Conservation (phyloP, 1,139 yeast genomes). For the Scheffersomyces parashehatae region DNA sequence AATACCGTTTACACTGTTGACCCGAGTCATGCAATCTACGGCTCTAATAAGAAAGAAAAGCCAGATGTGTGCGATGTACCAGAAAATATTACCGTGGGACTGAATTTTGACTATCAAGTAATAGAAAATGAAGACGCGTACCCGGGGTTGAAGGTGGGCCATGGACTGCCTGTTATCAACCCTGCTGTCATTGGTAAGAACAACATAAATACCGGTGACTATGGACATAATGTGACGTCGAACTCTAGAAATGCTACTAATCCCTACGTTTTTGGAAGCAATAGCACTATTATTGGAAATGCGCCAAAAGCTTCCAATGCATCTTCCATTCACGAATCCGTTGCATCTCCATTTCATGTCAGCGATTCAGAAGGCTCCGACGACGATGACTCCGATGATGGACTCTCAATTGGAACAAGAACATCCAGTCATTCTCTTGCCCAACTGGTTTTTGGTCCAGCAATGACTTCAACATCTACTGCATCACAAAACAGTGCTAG, state of each 20-base stretch:
- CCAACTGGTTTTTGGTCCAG: slow-evolving; percentile 40
- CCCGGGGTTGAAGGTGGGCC: neutral
- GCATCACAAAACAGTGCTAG: slow-evolving; percentile 1
- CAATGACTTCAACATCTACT: slow-evolving; percentile 19
- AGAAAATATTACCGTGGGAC: slow-evolving; percentile 43
- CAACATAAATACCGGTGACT: slow-evolving; percentile 6
- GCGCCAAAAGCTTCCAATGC: slow-evolving; percentile 3
- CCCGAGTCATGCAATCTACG: slow-evolving; percentile 48
- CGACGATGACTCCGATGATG: slow-evolving; percentile 29
- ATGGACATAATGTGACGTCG: neutral
- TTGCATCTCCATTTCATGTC: slow-evolving; percentile 15
- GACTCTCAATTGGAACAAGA: slow-evolving; percentile 42
- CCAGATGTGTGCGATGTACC: slow-evolving; percentile 50
- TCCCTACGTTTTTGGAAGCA: neutral
- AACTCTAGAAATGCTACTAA: neutral
- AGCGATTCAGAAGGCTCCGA: slow-evolving; percentile 21
- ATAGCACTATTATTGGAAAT: neutral
- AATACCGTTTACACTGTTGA: slow-evolving; percentile 74
- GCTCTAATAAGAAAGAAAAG: slow-evolving; percentile 19
- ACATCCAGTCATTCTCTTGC: slow-evolving; percentile 49
- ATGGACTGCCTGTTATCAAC: slow-evolving; percentile 23
- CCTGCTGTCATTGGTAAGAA: slow-evolving; percentile 19
- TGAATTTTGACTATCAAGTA: slow-evolving; percentile 40
- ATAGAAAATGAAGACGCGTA: slow-evolving; percentile 25
- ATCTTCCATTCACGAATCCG: slow-evolving; percentile 6